Base-by-base conservation (phyloP, 106 monocot genomes). In the Phalaenopsis aphrodite region DNA sequence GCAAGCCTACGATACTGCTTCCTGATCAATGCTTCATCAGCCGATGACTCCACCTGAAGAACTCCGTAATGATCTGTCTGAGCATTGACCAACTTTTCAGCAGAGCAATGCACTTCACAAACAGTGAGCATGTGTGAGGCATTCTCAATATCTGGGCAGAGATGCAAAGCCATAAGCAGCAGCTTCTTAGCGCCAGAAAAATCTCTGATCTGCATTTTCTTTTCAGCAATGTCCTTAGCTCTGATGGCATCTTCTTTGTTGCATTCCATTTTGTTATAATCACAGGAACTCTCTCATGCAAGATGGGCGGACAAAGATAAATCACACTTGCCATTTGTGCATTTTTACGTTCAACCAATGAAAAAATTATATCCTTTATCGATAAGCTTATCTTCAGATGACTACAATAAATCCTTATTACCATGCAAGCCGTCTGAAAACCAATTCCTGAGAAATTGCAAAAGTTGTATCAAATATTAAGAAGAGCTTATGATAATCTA, bases 61-160 rank as follows among this genome's bases (percentile, higher is more conserved):
- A 83, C 78, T 16, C 82, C 82, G 72, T 83, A 83, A 68, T 78
- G 76, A 23, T 83, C 78, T 39, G 37, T 78, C 71, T 83, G 77
- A 4, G 78, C 82, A 78, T 83, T 83, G 77, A 83, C 56, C 71
- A 78, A 71, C 52, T 7, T 37, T 23, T 41, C 66, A n/a, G 78
- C 82, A 41, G 82, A 67, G 55, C 82, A 83, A 65, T 83, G 82
- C 37, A 83, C 82, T 19, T 83, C 82, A 72, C 82, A 83, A 15
- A 83, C 82, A n/a, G 82, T 71, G 23, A 83, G 78, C 82, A 83
- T 83, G 21, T 83, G 82, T 55, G 71, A 78, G 9, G 42, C 82
- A 83, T 83, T 83, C 68, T 83, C 82, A 55, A 83, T 77, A 47
- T 83, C 82, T 24, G 82, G 82, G 55, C 52, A 83, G 30, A 83